Evolutionary conservation across 805 yeast genomes (phyloP), one percentile per base, ranked within the genome.

Genomic region (Saturnispora galanensis): DNA sequence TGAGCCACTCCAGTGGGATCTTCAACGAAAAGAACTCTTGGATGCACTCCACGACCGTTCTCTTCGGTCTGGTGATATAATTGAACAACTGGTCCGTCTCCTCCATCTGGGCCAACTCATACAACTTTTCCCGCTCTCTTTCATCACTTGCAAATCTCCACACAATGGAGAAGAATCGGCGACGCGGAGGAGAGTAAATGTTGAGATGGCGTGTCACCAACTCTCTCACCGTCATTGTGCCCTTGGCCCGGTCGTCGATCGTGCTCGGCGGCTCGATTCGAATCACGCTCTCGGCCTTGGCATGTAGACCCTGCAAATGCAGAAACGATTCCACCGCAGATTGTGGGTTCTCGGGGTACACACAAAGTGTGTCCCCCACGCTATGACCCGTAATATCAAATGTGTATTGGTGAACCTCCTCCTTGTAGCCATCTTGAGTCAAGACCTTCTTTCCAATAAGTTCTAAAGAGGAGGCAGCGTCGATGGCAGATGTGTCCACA

Each of bases 51-150:
- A 88, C 57, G 4, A 89, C 73, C 41, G 95, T 87, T 52, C 99
- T 63, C 50, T 96, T 71, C 5, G 97, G 97, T 47, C 97, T 68
- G 57, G 87, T 84, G n/a, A 94, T 94, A 61, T 93, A 93, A 60
- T 90, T 81, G 59, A 79, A 90, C 38, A 89, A 63, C 44, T 85
- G 96, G 57, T 90, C 88, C 42, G 82, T 74, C 41, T 84, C 87
- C 37, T 81, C 81, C 41, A 79, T 69, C 9, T 73, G 66, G 9
- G 83, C 75, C 54, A 93, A 84, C 53, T 93, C 96, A 41, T 66
- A 65, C 38, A 93, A 67, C 55, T 86, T 84, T 41, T 80, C 93
- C 31, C 68, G 65, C 54, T 90, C 97, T 46, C 90, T 68, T 45
- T 74, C 75, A 46, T 84, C 93, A 15, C 70, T 66, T 5, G 85